Conservation (phyloP, 352 stramenopile species). For the Pythium scleroteichum region DNA sequence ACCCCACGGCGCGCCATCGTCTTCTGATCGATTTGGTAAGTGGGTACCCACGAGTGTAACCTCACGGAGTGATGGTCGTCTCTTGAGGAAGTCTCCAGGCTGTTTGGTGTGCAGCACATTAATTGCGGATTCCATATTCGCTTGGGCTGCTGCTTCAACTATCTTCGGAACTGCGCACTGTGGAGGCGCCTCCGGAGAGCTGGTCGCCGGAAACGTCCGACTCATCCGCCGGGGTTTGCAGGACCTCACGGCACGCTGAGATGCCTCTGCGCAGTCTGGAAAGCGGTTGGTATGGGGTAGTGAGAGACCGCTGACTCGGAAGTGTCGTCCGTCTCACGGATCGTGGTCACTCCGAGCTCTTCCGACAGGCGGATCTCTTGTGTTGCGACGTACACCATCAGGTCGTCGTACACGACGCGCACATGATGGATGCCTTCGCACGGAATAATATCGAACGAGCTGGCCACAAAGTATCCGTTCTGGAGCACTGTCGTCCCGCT, state of each 20-base stretch:
- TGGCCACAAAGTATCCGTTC: conserved; percentile 15
- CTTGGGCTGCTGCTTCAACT: too few relatives aligned
- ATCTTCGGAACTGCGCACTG: too few relatives aligned
- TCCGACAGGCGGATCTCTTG: conserved; percentile 23
- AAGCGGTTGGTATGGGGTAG: too few relatives aligned
- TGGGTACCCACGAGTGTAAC: neutral
- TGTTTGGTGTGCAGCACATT: too few relatives aligned
- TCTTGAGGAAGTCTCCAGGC: too few relatives aligned
- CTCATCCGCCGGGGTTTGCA: too few relatives aligned
- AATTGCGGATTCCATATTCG: too few relatives aligned
- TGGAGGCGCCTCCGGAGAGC: too few relatives aligned
- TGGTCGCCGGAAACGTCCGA: too few relatives aligned
- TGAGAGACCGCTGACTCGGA: too few relatives aligned
- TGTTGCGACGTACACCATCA: conserved; percentile 6
- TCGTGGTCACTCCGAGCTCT: conserved; percentile 16
- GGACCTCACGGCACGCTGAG: too few relatives aligned
- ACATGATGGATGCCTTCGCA: conserved; percentile 10
- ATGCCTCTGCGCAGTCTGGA: too few relatives aligned
- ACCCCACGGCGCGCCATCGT: neutral
- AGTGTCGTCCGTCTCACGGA: conserved; percentile 21
- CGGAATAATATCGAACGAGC: conserved; percentile 12
- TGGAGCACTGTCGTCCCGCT: conserved; percentile 7
- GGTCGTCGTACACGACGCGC: conserved; percentile 9
- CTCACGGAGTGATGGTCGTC: neutral
- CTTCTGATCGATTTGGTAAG: neutral